Evolutionary conservation across 768 basidiomycete species (phyloP).

Genomic region (Mycena chlorophos): DNA sequence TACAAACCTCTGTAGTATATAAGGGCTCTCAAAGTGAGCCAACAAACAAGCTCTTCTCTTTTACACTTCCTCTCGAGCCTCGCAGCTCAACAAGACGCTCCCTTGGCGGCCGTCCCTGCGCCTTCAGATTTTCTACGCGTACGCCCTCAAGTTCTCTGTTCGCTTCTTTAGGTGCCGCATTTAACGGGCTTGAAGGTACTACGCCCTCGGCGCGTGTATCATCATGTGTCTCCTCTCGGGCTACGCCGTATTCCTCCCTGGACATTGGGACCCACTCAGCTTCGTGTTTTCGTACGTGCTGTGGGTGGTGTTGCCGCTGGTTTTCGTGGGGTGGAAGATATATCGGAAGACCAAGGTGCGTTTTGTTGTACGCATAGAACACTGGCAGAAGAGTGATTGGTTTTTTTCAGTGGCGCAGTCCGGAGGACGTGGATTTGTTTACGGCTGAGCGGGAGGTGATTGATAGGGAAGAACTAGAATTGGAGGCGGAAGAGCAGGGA

Average conservation of each 20-base stretch:
- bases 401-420: slow-evolving; percentile 36
- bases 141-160: neutral
- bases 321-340: slow-evolving; percentile 49
- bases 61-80: no score
- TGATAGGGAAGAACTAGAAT: slow-evolving; percentile 54
- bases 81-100: no score
- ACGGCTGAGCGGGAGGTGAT: slow-evolving; percentile 44
- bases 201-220: slow-evolving; percentile 42
- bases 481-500: no score
- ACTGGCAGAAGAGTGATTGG: neutral
- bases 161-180: neutral
- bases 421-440: slow-evolving; percentile 44
- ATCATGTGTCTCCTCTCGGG: slow-evolving; percentile 49
- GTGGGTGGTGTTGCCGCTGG: slow-evolving; percentile 40
- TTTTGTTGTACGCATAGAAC: neutral
- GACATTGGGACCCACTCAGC: slow-evolving; percentile 43
- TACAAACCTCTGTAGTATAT: no score
- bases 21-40: no score
- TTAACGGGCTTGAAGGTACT: slow-evolving; percentile 36
- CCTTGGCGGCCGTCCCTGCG: no score
- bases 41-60: no score
- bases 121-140: no score
- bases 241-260: slow-evolving; percentile 53
- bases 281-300: slow-evolving; percentile 53
- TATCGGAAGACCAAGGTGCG: slow-evolving; percentile 40